Percentiles rank a stretch among this genome's conserved stretches.
Evolutionary conservation across 371 early-diverging fungal genomes (phyloP).

Genomic region (Nematocida ausubeli): DNA sequence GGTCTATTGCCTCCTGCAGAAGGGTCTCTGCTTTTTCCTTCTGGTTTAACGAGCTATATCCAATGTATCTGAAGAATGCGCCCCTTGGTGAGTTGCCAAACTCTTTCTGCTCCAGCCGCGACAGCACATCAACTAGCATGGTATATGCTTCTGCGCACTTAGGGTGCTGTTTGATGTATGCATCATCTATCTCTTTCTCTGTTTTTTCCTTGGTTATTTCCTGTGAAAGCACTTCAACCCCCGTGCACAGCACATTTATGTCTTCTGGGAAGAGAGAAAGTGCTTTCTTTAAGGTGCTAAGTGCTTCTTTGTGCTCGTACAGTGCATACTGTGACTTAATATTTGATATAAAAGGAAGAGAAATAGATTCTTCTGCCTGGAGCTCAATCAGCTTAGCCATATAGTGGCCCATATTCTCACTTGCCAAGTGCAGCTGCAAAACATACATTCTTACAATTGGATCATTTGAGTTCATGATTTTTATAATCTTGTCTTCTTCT

Average conservation of each 20-base stretch:
- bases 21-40: not conserved
- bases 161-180: not conserved
- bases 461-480: slow-evolving; percentile 13
- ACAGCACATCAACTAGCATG: not conserved
- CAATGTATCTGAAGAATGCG: slow-evolving; percentile 44
- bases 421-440: slow-evolving; percentile 14
- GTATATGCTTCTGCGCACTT: not conserved
- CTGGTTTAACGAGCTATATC: not conserved
- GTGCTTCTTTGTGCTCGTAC: slow-evolving; percentile 40
- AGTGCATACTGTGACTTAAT: slow-evolving; percentile 32
- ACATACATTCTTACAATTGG: slow-evolving; percentile 48
- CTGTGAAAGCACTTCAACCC: slow-evolving; percentile 21
- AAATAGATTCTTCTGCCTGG: slow-evolving; percentile 12
- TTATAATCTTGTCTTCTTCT: not conserved
- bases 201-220: not conserved
- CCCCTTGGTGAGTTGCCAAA: slow-evolving; percentile 27
- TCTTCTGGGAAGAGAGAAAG: slow-evolving; percentile 25
- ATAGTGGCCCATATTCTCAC: slow-evolving; percentile 36
- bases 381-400: slow-evolving; percentile 26
- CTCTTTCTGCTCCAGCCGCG: not conserved
- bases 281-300: slow-evolving; percentile 9
- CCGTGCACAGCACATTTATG: slow-evolving; percentile 37
- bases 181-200: not conserved
- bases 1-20: slow-evolving; percentile 4
- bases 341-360: slow-evolving; percentile 38